Evolutionary conservation across 148 eudicot genomes (phyloP).

Genomic region (Polygonum aviculare): DNA sequence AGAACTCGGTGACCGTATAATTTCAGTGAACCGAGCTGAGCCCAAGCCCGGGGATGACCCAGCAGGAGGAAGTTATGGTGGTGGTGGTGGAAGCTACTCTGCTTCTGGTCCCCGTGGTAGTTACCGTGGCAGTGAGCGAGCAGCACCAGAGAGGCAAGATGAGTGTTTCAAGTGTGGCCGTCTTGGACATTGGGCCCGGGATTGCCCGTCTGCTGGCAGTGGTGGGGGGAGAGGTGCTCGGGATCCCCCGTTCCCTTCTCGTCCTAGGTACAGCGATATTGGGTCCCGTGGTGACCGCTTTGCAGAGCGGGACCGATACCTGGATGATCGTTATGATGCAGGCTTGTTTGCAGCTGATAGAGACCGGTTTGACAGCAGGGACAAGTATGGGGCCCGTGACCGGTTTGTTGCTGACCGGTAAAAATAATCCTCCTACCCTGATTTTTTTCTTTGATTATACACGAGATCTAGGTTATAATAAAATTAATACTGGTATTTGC

Average conservation of each 20-base stretch:
- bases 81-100: constrained; percentile 41
- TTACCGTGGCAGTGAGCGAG: constrained; percentile 42
- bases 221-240: constrained; percentile 46
- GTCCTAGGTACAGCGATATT: constrained; percentile 31
- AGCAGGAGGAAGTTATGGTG: constrained; percentile 31
- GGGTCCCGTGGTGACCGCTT: constrained; percentile 40
- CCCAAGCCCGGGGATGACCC: constrained; percentile 42
- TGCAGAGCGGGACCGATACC: constrained; percentile 33
- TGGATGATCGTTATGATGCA: constrained; percentile 43
- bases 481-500: neutral
- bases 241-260: constrained; percentile 27
- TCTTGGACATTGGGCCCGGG: constrained; percentile 63
- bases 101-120: constrained; percentile 41
- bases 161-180: constrained; percentile 70
- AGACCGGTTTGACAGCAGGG: constrained; percentile 35
- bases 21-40: constrained; percentile 51
- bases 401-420: constrained; percentile 34
- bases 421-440: neutral
- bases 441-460: neutral
- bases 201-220: constrained; percentile 55
- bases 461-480: neutral
- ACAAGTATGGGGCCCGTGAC: constrained; percentile 33
- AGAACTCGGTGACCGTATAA: constrained; percentile 37
- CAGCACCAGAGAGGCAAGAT: constrained; percentile 26
- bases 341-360: constrained; percentile 34